phyloP scores from a whole-genome alignment of 2,329 filamentous ascomycete species.

The Chaetomiaceae sp. region DNA sequence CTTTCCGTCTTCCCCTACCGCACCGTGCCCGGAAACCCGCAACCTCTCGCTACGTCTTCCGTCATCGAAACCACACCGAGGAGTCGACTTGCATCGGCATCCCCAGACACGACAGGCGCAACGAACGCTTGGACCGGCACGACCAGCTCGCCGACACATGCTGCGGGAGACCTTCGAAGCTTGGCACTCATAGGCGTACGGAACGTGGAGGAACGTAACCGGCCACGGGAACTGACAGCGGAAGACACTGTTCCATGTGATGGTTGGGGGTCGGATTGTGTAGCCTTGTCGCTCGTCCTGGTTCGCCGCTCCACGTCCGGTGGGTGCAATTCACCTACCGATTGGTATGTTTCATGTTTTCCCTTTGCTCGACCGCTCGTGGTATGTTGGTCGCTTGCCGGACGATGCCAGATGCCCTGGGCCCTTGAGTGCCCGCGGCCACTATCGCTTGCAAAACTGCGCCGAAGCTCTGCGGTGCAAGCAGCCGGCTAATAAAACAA shows the following conservation, averaged over 20 bases:
- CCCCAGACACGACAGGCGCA: constrained; percentile 17
- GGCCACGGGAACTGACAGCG: constrained; percentile 37
- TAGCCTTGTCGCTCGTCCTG: constrained; percentile 38
- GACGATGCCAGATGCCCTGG: not conserved
- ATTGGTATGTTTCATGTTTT: constrained; percentile 36
- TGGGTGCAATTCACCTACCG: constrained; percentile 32
- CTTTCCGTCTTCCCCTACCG: constrained; percentile 16
- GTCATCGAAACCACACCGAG: constrained; percentile 6
- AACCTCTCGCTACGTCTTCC: constrained; percentile 1
- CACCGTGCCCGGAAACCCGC: constrained; percentile 11
- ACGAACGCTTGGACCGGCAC: constrained; percentile 1
- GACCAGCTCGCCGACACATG: constrained; percentile 18
- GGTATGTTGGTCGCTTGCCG: not conserved
- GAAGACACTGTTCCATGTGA: constrained; percentile 37
- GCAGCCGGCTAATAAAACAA: constrained; percentile 15
- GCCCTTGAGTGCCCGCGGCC: constrained; percentile 8
- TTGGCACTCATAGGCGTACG: constrained; percentile 26
- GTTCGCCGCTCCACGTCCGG: constrained; percentile 36
- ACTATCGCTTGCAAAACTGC: not conserved
- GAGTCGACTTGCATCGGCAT: constrained; percentile 10
- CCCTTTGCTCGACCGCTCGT: constrained; percentile 13
- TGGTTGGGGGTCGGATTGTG: constrained; percentile 39
- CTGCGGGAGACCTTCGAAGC: constrained; percentile 16
- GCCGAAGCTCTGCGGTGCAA: constrained; percentile 8
- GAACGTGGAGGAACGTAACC: constrained; percentile 28